Conservation (phyloP, 345 rosid species). For the Erucastrum elatum region DNA sequence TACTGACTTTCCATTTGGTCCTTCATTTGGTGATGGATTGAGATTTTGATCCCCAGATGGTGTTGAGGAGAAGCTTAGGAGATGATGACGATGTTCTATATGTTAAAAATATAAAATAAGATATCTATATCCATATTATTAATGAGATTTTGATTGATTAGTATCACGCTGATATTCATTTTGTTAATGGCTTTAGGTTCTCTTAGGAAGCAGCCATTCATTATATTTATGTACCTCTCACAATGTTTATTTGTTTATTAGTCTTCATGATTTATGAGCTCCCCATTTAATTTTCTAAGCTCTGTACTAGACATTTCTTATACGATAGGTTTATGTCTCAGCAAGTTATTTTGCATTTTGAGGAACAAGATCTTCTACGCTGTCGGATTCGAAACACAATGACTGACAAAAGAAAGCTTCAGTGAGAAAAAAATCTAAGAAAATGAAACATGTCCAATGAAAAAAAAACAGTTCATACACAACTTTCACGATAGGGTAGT, state of each 20-base stretch:
- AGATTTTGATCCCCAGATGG: conserved; percentile 35
- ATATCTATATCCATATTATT: conserved; percentile 14
- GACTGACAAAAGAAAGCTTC: background rate
- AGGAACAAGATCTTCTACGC: background rate
- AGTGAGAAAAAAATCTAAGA: conserved; percentile 14
- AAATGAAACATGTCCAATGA: conserved; percentile 22
- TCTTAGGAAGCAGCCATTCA: conserved; percentile 32
- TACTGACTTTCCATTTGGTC: conserved; percentile 34
- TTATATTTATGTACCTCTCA: conserved; percentile 12
- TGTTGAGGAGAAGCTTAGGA: conserved; percentile 5
- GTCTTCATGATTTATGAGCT: conserved; percentile 2
- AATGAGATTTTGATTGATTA: conserved; percentile 20
- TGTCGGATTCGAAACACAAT: conserved; percentile 13
- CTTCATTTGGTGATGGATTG: conserved; percentile 28
- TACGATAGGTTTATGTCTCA: too few relatives aligned
- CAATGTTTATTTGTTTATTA: background rate
- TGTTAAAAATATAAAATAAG: conserved; percentile 18
- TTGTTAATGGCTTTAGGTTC: conserved; percentile 37
- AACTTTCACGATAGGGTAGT: background rate
- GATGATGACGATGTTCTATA: conserved; percentile 23
- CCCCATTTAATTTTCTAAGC: too few relatives aligned
- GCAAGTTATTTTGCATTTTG: background rate
- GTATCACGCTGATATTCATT: conserved; percentile 23
- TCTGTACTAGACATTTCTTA: too few relatives aligned
- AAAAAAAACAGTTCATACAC: conserved; percentile 22